Evolutionary conservation across 2,329 filamentous ascomycete genomes (phyloP), one percentile per base, ranked within the genome.

Genomic region (Fusarium penzigii): DNA sequence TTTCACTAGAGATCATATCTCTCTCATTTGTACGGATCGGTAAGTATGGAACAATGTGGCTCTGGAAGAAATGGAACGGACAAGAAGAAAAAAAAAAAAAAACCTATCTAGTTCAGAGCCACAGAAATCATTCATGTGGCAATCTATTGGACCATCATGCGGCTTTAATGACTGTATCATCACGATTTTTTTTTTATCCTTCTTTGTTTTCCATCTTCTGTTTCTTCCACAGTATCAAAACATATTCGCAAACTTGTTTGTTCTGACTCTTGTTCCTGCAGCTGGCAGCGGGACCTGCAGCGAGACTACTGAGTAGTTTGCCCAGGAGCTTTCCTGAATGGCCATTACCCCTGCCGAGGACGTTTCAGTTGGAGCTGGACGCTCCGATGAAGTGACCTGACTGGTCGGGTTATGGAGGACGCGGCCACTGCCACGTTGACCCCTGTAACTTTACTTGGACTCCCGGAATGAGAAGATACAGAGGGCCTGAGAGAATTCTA

Each of bases 351-450:
- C n/a, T 52, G 13, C 48, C 39, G 41, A n/a, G 41, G 39, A 32
- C 45, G 58, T 61, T 61, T 61, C 58, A 61, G 58, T 56, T 53
- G 29, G 9, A 17, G 16, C 13, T 46, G 39, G 17, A 46, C 45
- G 41, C 36, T 50, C 47, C 7, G 20, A 25, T 25, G 20, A 25
- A 25, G 20, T 25, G 47, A 39, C 14, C 11, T 46, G 47, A 49
- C 32, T 46, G 43, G 51, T 50, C 29, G 39, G 36, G 45, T 53
- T 46, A 42, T 29, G 48, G 39, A 44, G 10, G 46, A 36, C 45
- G 52, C 44, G 48, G 44, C 46, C 40, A 52, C 57, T 56, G 57
- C 57, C 57, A 60, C 57, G 54, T 58, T 61, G 47, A 40, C 57
- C 57, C 57, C 45, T 59, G 50, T 42, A 25, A 42, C 16, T 49